Base-by-base conservation (phyloP, 495 filamentous ascomycete species). In the Jackrogersella minutella region DNA sequence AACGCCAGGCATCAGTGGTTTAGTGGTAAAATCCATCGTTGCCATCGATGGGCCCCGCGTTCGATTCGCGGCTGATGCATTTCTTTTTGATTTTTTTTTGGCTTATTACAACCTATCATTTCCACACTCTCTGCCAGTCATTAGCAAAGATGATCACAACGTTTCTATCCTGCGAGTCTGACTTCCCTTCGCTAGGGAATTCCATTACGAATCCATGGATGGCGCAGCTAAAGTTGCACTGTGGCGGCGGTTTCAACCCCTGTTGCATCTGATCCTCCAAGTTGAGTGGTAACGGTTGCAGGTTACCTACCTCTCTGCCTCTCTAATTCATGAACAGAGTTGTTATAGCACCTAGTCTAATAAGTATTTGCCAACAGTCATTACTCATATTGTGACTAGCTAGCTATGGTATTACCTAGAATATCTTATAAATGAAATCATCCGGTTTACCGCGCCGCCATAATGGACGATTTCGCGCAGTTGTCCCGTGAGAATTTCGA, bases 21-120 rank as follows among this genome's bases (percentile, higher is more conserved):
- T 81, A 81, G 79, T 81, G 79, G 79, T 81, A 81, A 80, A 81
- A 81, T 80, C 77, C 79, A 80, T 81, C 79, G 79, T 81, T 81
- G 79, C 79, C 79, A 81, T 81, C 78, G 78, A 81, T 80, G 78
- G 77, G 79, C 79, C 79, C 79, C 79, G 79, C 73, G 79, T 81
- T 81, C 79, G 78, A 80, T 80, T 80, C 78, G 74, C 78, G 78
- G 78, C 77, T 79, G 74, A 76, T 74, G 77, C 77, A 78, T 76
- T 65, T 66, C 2, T 55, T 53, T 58, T 58, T 39, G 21, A 11
- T 19, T 33, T 6, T 37, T 64, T 24, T 39, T 33, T 13, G n/a
- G 17, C 33, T 2, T 36, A 36, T 11, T 36, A 36, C 11, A 2
- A 6, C 9, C 11, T 36, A 36, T 36, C 33, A 36, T 36, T 30